Conservation (phyloP, 371 early-diverging fungal species). For the Mycotypha africana region DNA sequence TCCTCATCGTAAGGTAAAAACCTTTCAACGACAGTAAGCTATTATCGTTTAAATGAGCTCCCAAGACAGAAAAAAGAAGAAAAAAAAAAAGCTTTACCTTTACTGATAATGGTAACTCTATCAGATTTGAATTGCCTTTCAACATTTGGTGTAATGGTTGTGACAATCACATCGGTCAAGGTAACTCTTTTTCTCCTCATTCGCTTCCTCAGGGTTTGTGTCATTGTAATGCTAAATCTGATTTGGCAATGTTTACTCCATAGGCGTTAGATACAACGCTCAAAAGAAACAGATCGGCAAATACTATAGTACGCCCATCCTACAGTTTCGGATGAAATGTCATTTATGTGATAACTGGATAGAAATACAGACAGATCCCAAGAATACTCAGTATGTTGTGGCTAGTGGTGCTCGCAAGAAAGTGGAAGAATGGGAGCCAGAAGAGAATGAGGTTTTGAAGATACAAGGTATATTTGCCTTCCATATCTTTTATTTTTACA, state of each 20-base stretch:
- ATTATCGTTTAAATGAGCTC: no score
- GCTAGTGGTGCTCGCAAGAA: constrained; percentile 74
- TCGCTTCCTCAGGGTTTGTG: no score
- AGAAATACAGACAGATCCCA: constrained; percentile 94
- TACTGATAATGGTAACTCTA: neutral
- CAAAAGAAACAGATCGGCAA: constrained; percentile 91
- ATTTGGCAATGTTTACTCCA: neutral
- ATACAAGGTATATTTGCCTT: constrained; percentile 33
- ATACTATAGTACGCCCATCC: constrained; percentile 85
- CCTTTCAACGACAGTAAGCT: no score
- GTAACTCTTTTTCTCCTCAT: no score
- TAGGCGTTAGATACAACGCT: constrained; percentile 90
- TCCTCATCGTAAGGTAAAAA: constrained; percentile 75
- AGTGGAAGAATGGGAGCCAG: constrained; percentile 68
- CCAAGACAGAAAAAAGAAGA: no score
- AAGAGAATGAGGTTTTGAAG: constrained; percentile 64
- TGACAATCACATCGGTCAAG: constrained; percentile 80
- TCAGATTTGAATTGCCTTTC: constrained; percentile 86
- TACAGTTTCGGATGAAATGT: constrained; percentile 90
- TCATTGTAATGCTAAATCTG: neutral
- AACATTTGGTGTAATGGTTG: constrained; percentile 90
- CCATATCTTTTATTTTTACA: neutral
- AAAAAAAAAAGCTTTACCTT: neutral
- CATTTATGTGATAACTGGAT: constrained; percentile 84
- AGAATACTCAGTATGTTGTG: constrained; percentile 78